Base-by-base conservation (phyloP, 2,329 filamentous ascomycete genomes). In the Rosellinia necatrix region DNA sequence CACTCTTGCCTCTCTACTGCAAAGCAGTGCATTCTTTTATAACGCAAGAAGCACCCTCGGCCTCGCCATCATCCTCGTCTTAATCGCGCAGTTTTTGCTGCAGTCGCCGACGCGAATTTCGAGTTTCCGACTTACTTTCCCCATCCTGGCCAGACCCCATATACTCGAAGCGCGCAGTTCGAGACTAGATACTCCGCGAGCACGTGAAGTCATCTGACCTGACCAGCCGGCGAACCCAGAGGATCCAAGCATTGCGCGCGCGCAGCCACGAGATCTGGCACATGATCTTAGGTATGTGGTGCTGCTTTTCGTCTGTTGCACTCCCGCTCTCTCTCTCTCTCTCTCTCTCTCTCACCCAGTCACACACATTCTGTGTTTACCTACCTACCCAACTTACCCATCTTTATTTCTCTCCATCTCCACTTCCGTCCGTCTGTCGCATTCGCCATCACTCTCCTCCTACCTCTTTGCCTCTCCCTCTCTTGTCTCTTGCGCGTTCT, bases 141-240 rank as follows among this genome's bases (percentile, higher is more conserved):
- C 63, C 56, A 60, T 63, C 53, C 57, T 27, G 49, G 37, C 10
- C 15, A 58, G 64, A 65, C 61, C 59, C 66, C 66, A 65, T 64
- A 64, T 53, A 62, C 59, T 62, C 58, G 62, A 62, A n/a, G 62
- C 62, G 64, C 60, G 62, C 54, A 56, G 54, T 67, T 67, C 65
- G 58, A 68, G 63, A 54, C 65, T 66, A 63, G 56, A 56, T 37
- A 65, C 56, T 61, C 62, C 57, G 62, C 65, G 61, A 67, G 65
- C 67, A 69, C 66, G 67, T 68, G 67, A 69, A 69, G 67, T 68
- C 66, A 68, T 66, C 67, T 68, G 66, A 68, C 66, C 66, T 68
- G 66, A 63, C 66, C 66, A 62, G 57, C 57, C 43, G 56, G 24
- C 53, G 53, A 57, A 57, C 58, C 63, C 59, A 63, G 62, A 47